These are phyloP conservation scores for Gonapodya prolifera DNA, from an alignment of 192 early-diverging fungal genomes.

Conservation along the genomic window DNA sequence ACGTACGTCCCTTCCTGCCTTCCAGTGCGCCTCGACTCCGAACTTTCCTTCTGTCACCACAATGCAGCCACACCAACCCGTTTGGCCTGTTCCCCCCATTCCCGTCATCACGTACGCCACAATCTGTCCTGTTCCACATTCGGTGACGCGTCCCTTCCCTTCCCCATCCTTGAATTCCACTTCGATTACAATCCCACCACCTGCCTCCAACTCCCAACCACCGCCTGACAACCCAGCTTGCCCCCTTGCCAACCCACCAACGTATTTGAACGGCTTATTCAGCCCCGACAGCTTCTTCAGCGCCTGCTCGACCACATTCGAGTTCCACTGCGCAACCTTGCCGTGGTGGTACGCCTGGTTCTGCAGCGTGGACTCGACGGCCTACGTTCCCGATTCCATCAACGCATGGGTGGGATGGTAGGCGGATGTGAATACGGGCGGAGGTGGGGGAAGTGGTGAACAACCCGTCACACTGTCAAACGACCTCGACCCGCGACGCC, in stretches of 20 bases:
- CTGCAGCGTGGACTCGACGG: conserved; percentile 46
- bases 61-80: too few relatives aligned
- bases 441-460: not conserved
- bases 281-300: conserved; percentile 52
- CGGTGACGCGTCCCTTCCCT: too few relatives aligned
- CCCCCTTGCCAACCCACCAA: conserved; percentile 32
- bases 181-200: too few relatives aligned
- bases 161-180: too few relatives aligned
- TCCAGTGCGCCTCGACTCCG: not conserved
- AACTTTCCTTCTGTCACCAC: not conserved
- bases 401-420: not conserved
- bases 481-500: not conserved
- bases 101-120: too few relatives aligned
- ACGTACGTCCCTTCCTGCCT: not conserved
- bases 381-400: conserved; percentile 17
- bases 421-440: not conserved
- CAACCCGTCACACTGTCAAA: not conserved
- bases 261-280: conserved; percentile 67
- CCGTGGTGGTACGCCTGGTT: conserved; percentile 59
- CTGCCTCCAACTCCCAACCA: not conserved
- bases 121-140: too few relatives aligned
- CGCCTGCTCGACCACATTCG: conserved; percentile 49
- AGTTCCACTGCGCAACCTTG: conserved; percentile 66
- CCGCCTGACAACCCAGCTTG: not conserved
- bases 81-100: too few relatives aligned